Evolutionary conservation across 2,329 filamentous ascomycete genomes (phyloP), one percentile per base, ranked within the genome.

Genomic region (Colletotrichum kahawae): DNA sequence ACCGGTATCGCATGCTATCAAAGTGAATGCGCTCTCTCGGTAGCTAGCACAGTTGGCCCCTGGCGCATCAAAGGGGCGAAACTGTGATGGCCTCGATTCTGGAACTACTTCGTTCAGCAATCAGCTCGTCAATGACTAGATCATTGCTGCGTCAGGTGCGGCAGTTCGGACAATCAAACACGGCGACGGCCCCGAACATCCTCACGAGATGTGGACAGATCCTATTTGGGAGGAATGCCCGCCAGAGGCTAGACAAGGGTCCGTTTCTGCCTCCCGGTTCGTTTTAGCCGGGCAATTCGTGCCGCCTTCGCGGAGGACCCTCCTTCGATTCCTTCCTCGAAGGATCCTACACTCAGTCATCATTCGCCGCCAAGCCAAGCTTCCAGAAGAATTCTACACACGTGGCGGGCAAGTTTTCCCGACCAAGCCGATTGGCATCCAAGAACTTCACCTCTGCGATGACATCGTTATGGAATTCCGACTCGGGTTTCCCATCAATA

Each of bases 101-200:
- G 21, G 31, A 64, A 24, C 60, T 34, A 10, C 27, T 29, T 31
- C 54, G 34, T 65, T 65, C 38, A 65, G 29, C 36, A 48, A 24
- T 43, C 34, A 43, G 38, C 34, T 65, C 16, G 34, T 31, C 16
- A 34, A 70, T 70, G 43, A 21, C 43, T 51, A 51, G 43, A 51
- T 51, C 43, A 51, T 21, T 70, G 63, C 63, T 75, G 71, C 57
- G 56, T 56, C 63, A 77, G 67, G 43, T 79, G 80, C 79, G 78
- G 78, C 79, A 79, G 77, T 77, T 79, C 78, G 77, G 80, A 68
- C 79, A 81, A 81, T 82, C 79, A 81, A 81, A 81, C 79, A 59
- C 21, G 21, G 43, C 34, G 16, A n/a, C 18, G 16, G 36, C 38
- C n/a, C 27, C 29, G 24, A 63, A 14, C 31, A 31, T 63, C 33